These are phyloP conservation scores for Misopates orontium DNA, from an alignment of 257 asterid species.

Conservation along the genomic window DNA sequence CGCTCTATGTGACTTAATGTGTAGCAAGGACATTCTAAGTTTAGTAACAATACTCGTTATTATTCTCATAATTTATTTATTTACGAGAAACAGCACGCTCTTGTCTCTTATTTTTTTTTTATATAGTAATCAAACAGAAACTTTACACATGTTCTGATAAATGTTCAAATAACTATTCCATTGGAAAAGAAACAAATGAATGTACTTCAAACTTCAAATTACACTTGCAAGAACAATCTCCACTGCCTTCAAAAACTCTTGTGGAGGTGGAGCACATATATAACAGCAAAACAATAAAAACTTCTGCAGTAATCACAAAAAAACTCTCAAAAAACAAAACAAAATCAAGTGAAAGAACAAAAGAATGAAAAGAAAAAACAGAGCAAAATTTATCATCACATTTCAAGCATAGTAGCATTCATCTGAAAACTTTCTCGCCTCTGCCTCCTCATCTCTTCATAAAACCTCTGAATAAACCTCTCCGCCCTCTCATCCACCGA, in stretches of 20 bases:
- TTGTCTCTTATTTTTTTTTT: too few relatives aligned
- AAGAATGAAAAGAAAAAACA: not conserved
- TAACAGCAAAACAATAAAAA: not conserved
- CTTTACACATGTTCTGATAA: too few relatives aligned
- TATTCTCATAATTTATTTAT: too few relatives aligned
- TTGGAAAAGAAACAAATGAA: not conserved
- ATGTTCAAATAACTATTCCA: too few relatives aligned
- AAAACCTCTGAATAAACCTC: constrained; percentile 69
- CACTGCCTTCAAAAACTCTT: constrained; percentile 3
- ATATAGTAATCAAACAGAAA: too few relatives aligned
- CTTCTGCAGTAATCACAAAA: too few relatives aligned
- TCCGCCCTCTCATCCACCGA: constrained; percentile 80
- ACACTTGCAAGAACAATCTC: constrained; percentile 12
- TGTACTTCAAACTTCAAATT: not conserved
- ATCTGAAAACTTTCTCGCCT: constrained; percentile 32
- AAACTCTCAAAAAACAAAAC: not conserved
- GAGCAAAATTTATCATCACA: not conserved
- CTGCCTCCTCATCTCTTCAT: constrained; percentile 73
- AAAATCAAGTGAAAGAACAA: not conserved
- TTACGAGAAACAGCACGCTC: too few relatives aligned
- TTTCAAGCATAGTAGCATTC: constrained; percentile 23
- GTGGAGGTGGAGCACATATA: too few relatives aligned
- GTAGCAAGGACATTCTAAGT: too few relatives aligned
- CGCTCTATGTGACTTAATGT: too few relatives aligned
- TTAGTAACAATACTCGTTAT: too few relatives aligned